Conservation (phyloP, 129 eudicot species). For the Kitagawia praeruptora region DNA sequence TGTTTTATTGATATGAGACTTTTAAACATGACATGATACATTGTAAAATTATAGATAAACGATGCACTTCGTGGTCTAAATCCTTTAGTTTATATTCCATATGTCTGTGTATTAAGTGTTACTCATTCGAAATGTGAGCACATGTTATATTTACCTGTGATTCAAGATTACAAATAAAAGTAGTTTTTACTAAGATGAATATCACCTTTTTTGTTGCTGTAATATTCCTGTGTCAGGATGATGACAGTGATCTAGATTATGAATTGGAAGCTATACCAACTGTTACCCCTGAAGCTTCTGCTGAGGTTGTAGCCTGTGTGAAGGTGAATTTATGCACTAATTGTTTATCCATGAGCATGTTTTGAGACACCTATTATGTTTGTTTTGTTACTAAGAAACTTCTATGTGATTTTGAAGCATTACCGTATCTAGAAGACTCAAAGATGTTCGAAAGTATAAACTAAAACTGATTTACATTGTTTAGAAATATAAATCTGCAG, state of each 20-base stretch:
- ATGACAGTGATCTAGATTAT: conserved; percentile 84
- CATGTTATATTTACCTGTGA: background rate
- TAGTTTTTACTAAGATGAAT: background rate
- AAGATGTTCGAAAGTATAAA: background rate
- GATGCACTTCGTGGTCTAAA: background rate
- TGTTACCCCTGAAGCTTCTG: conserved; percentile 61
- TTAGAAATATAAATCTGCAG: background rate
- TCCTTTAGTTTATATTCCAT: background rate
- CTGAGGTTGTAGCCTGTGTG: conserved; percentile 82
- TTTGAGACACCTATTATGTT: background rate
- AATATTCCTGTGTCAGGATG: conserved; percentile 47
- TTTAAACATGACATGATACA: background rate
- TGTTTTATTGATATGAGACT: background rate
- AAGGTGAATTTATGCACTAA: conserved; percentile 41
- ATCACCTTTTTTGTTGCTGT: background rate
- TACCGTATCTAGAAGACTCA: background rate
- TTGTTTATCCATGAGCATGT: background rate
- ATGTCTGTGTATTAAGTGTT: background rate
- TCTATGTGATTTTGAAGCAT: background rate
- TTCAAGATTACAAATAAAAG: background rate
- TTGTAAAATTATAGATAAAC: background rate
- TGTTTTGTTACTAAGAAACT: background rate
- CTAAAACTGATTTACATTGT: background rate
- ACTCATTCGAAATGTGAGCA: background rate
- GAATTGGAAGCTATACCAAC: conserved; percentile 78